Evolutionary conservation across 202 grass and related monocot species (phyloP), one percentile per base, ranked within the genome.

Genomic region (Digitaria exilis): DNA sequence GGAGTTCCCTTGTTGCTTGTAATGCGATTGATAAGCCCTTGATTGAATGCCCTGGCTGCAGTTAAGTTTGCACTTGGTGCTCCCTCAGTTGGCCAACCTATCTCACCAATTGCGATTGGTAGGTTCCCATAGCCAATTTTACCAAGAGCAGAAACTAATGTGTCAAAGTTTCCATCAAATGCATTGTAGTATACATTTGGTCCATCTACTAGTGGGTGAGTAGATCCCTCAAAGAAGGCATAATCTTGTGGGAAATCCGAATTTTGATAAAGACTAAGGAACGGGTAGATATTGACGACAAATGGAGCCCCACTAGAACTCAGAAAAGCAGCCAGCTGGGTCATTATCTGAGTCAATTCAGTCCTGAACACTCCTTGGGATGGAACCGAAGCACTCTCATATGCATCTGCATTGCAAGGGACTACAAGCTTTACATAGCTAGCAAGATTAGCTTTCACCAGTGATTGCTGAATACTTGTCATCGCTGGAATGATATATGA

Each of bases 81-180:
- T 81, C 93, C 93, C 30, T 95, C 93, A n/a, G 93, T 95, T 7
- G 93, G 93, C 93, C 93, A 95, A 65, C 93, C 93, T 18, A 95
- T 88, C 52, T 95, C 93, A 35, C 93, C 93, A 67, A 95, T 84
- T 46, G 93, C 82, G 41, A 95, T 84, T 30, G 93, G 93, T 5
- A 92, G 68, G 11, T 90, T 86, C 21, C 90, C 87, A 9, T 90
- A 95, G 34, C 93, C 93, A 18, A 95, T 82, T 92, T 90, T 95
- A 57, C 77, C 80, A 11, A 95, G 74, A 73, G 93, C 93, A 17
- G 90, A 77, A 69, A 95, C 79, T 51, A 95, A 88, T 35, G 93
- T 95, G 61, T 95, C 93, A 28, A 84, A 95, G 83, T 95, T 95
- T 15, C 93, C 93, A 34, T 95, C 93, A 69, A 95, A 95, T 66